Conservation (phyloP, 352 stramenopile genomes). For the Globisporangium alternatum region DNA sequence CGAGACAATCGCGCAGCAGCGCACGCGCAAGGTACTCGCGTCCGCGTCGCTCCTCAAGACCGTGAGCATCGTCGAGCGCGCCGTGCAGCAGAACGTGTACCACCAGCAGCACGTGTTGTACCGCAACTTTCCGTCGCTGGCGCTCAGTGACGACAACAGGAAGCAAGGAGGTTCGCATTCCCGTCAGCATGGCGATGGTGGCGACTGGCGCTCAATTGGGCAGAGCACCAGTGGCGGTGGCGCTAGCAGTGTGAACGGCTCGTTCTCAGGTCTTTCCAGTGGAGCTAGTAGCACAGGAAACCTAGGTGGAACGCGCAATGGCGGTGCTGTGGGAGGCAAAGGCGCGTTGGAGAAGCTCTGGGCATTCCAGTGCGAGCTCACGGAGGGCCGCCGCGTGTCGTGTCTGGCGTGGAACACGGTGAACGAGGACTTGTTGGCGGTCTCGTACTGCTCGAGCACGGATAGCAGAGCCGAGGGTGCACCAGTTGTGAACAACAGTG, state of each 20-base stretch:
- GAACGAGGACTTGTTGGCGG: conserved; percentile 88
- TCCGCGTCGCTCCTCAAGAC: conserved; percentile 58
- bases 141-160: background rate
- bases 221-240: background rate
- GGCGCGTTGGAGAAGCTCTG: conserved; percentile 67
- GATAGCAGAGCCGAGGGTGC: conserved; percentile 7
- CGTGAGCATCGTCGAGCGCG: conserved; percentile 74
- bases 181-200: background rate
- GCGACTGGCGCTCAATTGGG: conserved; percentile 17
- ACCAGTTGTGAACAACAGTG: background rate
- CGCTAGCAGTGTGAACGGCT: conserved; percentile 13
- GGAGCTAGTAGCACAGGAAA: background rate
- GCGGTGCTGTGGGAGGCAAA: conserved; percentile 8
- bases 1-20: conserved; percentile 65
- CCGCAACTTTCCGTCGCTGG: conserved; percentile 64
- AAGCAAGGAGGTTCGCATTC: conserved; percentile 5
- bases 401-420: conserved; percentile 86
- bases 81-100: conserved; percentile 88
- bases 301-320: conserved; percentile 2
- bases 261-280: conserved; percentile 19
- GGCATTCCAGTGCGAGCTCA: conserved; percentile 69
- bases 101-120: conserved; percentile 84
- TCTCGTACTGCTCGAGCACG: conserved; percentile 70
- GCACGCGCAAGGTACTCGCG: conserved; percentile 57
- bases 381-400: conserved; percentile 51